Percentiles rank a stretch among this genome's conserved stretches.
These are phyloP conservation scores for Rhodamnia rubescens DNA, from an alignment of 345 rosid species.

Conservation along the genomic window DNA sequence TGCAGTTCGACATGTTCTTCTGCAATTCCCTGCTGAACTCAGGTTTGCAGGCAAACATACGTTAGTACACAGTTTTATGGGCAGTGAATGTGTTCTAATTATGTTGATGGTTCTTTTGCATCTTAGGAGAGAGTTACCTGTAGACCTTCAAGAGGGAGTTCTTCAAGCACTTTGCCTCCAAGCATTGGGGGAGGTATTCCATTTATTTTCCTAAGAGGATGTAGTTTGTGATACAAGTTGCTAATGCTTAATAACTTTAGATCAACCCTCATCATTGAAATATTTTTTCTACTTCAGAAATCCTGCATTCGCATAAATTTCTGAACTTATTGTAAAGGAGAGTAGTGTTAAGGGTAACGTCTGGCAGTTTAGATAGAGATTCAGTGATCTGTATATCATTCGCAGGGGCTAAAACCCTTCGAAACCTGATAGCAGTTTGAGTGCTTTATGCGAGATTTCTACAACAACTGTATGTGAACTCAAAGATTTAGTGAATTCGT, in stretches of 20 bases:
- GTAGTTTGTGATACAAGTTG: neutral
- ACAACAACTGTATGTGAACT: neutral
- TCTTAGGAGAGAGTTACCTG: constrained; percentile 78
- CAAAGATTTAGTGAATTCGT: neutral
- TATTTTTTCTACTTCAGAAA: neutral
- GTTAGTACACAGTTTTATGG: neutral
- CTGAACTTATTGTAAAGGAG: neutral
- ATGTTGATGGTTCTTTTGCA: neutral
- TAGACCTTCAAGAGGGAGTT: constrained; percentile 84
- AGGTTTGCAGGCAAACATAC: constrained; percentile 32
- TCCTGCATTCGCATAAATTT: neutral
- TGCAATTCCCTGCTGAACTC: constrained; percentile 62
- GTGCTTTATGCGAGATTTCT: neutral
- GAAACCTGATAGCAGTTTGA: neutral
- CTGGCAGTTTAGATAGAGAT: neutral
- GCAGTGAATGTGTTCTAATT: neutral
- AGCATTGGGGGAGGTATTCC: constrained; percentile 81
- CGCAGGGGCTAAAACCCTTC: neutral
- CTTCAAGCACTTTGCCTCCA: constrained; percentile 90
- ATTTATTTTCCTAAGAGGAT: neutral
- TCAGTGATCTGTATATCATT: neutral
- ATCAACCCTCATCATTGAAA: neutral
- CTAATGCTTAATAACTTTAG: neutral
- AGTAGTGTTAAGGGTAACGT: neutral
- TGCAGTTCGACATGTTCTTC: constrained; percentile 82